phyloP scores from a whole-genome alignment of 108 stramenopile species.

The Aurantiochytrium sp. region DNA sequence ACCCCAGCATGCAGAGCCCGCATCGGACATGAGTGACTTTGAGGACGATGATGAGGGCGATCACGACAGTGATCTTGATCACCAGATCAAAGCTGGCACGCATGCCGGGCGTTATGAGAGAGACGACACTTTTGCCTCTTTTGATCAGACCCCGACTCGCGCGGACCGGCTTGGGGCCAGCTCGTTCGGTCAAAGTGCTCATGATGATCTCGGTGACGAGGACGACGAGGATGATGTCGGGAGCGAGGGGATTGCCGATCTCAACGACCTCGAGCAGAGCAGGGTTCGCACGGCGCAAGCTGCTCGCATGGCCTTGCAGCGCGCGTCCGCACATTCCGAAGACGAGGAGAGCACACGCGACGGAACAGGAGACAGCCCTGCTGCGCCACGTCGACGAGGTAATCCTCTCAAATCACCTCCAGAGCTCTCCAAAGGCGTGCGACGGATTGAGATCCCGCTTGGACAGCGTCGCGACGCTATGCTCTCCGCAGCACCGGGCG shows the following conservation, averaged over 20 bases:
- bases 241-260: neutral
- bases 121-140: no score
- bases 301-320: neutral
- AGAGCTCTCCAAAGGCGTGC: neutral
- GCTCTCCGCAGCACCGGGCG: neutral
- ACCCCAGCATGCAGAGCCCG: no score
- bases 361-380: neutral
- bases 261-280: slow-evolving; percentile 6
- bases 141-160: no score
- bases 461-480: neutral
- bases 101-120: neutral
- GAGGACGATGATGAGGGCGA: neutral
- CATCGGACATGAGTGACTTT: neutral
- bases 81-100: neutral
- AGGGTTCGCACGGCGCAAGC: neutral
- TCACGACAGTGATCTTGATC: neutral
- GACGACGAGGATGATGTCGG: neutral
- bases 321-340: slow-evolving; percentile 1
- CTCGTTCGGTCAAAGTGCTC: no score
- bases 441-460: neutral
- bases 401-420: neutral
- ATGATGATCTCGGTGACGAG: no score
- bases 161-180: no score
- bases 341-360: neutral
- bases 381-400: neutral